Conservation (phyloP, 208 protist genomes). For the Trypanosoma lewisi region DNA sequence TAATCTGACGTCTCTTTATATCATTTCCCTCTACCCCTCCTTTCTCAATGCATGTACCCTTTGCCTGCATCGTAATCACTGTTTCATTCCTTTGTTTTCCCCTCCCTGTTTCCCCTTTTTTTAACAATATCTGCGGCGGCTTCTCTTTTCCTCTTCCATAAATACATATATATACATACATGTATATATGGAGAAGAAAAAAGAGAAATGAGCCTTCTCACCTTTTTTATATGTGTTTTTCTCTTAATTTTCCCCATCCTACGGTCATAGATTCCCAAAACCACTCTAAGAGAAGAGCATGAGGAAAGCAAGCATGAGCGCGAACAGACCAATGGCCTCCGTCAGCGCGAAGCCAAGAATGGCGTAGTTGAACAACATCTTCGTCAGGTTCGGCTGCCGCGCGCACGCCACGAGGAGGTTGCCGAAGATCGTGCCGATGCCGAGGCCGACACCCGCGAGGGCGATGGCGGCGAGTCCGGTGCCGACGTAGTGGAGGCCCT, state of each 20-base stretch:
- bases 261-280: neutral
- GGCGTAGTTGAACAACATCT: constrained; percentile 92
- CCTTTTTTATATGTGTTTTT: neutral
- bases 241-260: neutral
- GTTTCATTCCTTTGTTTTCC: too few relatives aligned
- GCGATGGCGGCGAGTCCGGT: constrained; percentile 89
- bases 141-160: neutral
- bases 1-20: too few relatives aligned
- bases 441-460: constrained; percentile 87
- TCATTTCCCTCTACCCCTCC: too few relatives aligned
- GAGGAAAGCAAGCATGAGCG: constrained; percentile 91
- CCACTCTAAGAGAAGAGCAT: constrained; percentile 91
- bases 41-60: too few relatives aligned
- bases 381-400: constrained; percentile 87
- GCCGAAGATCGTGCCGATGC: constrained; percentile 90
- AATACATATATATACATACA: too few relatives aligned
- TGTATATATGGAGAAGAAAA: too few relatives aligned
- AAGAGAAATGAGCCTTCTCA: too few relatives aligned
- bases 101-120: too few relatives aligned
- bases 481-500: constrained; percentile 91
- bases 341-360: constrained; percentile 92
- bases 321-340: constrained; percentile 90
- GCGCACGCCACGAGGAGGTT: constrained; percentile 82
- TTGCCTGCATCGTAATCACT: too few relatives aligned
- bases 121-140: too few relatives aligned